Evolutionary conservation across 345 rosid genomes (phyloP).

Genomic region (Euclidium syriacum): DNA sequence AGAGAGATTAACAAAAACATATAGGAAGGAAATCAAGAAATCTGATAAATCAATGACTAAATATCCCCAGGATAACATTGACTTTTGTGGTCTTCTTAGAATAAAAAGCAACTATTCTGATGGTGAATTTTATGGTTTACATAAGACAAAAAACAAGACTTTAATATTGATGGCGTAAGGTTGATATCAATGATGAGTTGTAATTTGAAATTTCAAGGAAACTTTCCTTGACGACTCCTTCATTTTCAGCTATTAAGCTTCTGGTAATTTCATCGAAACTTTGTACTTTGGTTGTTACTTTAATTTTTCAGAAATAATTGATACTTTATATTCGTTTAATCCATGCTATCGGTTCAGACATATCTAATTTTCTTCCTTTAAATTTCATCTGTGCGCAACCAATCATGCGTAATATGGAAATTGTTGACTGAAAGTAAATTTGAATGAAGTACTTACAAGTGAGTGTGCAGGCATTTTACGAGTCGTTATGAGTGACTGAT

Average conservation of each 20-base stretch:
- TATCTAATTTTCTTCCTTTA: neutral
- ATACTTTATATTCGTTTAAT: too few species aligned
- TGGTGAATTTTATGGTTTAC: neutral
- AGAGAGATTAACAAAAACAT: neutral
- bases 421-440: neutral
- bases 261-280: neutral
- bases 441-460: slow-evolving; percentile 2
- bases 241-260: slow-evolving; percentile 10
- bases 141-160: neutral
- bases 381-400: neutral
- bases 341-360: neutral
- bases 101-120: neutral
- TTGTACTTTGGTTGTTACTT: neutral
- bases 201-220: slow-evolving; percentile 1
- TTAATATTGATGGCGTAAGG: neutral
- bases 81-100: neutral
- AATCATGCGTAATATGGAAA: neutral
- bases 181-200: neutral
- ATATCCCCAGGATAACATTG: neutral
- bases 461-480: neutral
- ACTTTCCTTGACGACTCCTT: neutral
- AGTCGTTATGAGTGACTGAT: neutral
- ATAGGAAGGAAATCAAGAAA: neutral
- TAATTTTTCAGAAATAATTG: neutral
- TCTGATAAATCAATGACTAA: neutral